phyloP scores from a whole-genome alignment of 805 yeast genomes.

The Yamadazyma endophytica region DNA sequence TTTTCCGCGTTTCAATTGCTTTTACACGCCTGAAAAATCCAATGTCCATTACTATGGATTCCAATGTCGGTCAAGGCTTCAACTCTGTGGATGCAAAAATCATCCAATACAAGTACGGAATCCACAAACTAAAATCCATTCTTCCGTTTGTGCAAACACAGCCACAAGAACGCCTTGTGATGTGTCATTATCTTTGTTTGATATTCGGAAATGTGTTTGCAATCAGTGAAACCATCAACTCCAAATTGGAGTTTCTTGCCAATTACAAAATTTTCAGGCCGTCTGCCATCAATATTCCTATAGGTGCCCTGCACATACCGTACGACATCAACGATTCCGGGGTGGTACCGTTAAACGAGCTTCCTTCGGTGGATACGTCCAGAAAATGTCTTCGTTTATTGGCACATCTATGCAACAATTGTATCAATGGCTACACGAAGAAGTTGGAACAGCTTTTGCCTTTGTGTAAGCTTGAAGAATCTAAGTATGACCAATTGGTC shows the following conservation, averaged over 20 bases:
- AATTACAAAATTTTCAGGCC: constrained; percentile 23
- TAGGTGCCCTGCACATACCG: constrained; percentile 36
- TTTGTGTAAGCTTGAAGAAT: not conserved
- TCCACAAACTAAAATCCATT: constrained; percentile 45
- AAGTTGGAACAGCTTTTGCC: too few species aligned
- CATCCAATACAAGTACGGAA: constrained; percentile 55
- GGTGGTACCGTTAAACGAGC: constrained; percentile 24
- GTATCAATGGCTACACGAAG: constrained; percentile 36
- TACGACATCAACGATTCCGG: constrained; percentile 35
- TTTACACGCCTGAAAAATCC: too few species aligned
- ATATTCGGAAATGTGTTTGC: constrained; percentile 29
- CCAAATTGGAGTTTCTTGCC: constrained; percentile 24
- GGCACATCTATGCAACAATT: constrained; percentile 20
- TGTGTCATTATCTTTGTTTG: constrained; percentile 32
- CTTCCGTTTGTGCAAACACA: too few species aligned
- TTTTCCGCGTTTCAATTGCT: too few species aligned
- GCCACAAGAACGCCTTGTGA: not conserved
- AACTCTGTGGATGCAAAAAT: constrained; percentile 53
- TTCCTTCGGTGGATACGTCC: constrained; percentile 23
- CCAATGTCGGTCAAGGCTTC: constrained; percentile 16
- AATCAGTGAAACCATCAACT: constrained; percentile 28
- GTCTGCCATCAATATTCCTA: constrained; percentile 22
- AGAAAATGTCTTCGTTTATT: constrained; percentile 24
- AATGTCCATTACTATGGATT: too few species aligned
- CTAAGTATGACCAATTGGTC: constrained; percentile 4